Evolutionary conservation across 2,329 filamentous ascomycete species (phyloP).

Genomic region (Penicillium sp.): DNA sequence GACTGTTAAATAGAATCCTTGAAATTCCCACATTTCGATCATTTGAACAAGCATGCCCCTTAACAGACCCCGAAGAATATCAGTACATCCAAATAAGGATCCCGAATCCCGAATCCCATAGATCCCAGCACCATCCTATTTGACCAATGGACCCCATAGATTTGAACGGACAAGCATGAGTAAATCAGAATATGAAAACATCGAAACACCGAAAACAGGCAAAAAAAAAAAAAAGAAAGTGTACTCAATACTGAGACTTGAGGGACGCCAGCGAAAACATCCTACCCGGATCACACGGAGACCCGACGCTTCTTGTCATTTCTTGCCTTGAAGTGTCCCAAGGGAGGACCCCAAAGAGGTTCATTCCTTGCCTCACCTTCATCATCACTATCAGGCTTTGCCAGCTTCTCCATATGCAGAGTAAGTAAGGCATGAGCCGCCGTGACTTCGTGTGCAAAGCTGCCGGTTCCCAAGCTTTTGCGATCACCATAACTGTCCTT

Average conservation of each 20-base stretch:
- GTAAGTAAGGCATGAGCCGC: constrained; percentile 40
- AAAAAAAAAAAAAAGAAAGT: neutral
- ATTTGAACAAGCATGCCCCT: no score
- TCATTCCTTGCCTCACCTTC: constrained; percentile 15
- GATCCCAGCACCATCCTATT: neutral
- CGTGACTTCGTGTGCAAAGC: constrained; percentile 33
- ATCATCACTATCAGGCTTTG: neutral
- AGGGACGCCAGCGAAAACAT: neutral
- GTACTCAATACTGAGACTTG: neutral
- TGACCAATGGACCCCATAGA: neutral
- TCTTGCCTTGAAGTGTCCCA: neutral
- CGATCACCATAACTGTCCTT: neutral
- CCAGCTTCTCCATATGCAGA: constrained; percentile 34
- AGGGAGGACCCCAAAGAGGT: neutral
- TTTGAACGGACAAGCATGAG: neutral
- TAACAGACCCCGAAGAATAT: no score
- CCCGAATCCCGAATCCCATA: neutral
- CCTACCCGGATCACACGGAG: neutral
- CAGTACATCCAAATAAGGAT: no score
- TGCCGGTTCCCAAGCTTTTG: constrained; percentile 1
- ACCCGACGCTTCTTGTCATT: neutral
- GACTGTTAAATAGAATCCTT: no score
- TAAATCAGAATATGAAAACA: neutral
- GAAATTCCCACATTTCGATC: no score
- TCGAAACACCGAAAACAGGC: neutral